phyloP scores from a whole-genome alignment of 1,284 basidiomycete species.

The Microbotryum silenes-acaulis region DNA sequence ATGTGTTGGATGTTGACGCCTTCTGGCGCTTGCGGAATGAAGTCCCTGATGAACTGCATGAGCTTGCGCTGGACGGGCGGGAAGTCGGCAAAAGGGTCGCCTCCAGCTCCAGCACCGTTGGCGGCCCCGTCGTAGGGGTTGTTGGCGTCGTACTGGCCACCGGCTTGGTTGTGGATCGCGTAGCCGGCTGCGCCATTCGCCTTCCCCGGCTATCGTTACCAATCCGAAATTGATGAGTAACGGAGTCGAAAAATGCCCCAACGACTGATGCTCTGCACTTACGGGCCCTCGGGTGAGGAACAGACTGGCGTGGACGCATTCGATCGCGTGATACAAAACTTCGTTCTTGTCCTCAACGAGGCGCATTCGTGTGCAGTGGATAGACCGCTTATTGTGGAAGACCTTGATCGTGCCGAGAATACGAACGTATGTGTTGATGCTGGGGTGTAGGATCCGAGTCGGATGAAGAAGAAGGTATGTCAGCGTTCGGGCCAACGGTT shows the following conservation, averaged over 20 bases:
- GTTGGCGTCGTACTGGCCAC: background rate
- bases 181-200: slow-evolving; percentile 11
- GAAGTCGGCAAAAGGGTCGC: slow-evolving; percentile 50
- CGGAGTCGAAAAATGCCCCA: background rate
- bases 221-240: too few relatives aligned
- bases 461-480: slow-evolving; percentile 1
- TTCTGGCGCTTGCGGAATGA: slow-evolving; percentile 15
- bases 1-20: slow-evolving; percentile 31
- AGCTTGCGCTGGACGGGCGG: slow-evolving; percentile 58
- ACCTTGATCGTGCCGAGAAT: slow-evolving; percentile 82
- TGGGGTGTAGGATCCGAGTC: slow-evolving; percentile 37
- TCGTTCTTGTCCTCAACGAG: slow-evolving; percentile 66
- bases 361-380: slow-evolving; percentile 68
- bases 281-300: slow-evolving; percentile 26
- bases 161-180: background rate
- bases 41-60: slow-evolving; percentile 40
- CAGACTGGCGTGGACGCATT: slow-evolving; percentile 50
- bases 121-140: slow-evolving; percentile 18
- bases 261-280: background rate
- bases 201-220: slow-evolving; percentile 34
- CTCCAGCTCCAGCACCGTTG: slow-evolving; percentile 1
- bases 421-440: slow-evolving; percentile 71
- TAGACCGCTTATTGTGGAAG: slow-evolving; percentile 73
- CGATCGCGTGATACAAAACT: slow-evolving; percentile 67
- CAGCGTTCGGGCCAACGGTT: background rate